Evolutionary conservation across 1,284 basidiomycete species (phyloP).

Genomic region (Mycena citricolor): DNA sequence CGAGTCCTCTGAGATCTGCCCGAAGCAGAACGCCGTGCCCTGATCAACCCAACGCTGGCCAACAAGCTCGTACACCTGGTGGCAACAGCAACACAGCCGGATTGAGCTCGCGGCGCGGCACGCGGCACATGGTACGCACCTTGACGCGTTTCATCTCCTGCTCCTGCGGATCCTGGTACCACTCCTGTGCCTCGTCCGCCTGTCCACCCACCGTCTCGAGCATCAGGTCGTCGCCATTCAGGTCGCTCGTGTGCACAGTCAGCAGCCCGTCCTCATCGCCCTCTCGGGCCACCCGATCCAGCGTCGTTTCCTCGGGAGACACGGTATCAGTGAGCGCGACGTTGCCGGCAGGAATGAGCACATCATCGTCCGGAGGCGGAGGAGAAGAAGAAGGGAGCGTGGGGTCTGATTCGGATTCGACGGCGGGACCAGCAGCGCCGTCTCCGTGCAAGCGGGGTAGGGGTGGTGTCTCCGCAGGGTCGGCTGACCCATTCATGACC

Average conservation of each 20-base stretch:
- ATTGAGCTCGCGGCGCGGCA: neutral
- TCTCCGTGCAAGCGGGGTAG: too few species aligned
- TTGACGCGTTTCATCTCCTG: constrained; percentile 53
- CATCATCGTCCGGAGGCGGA: constrained; percentile 18
- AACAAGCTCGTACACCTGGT: constrained; percentile 89
- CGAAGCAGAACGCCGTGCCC: constrained; percentile 92
- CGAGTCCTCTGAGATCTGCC: constrained; percentile 77
- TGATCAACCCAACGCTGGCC: constrained; percentile 89
- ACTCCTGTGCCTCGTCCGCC: constrained; percentile 38
- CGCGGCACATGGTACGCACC: constrained; percentile 30
- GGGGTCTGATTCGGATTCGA: too few species aligned
- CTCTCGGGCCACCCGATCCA: constrained; percentile 14
- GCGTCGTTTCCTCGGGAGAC: constrained; percentile 5
- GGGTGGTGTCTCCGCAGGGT: too few species aligned
- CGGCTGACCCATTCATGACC: too few species aligned
- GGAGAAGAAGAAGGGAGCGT: constrained; percentile 21
- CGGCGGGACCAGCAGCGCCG: too few species aligned
- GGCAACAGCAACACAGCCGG: neutral
- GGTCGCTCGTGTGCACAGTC: constrained; percentile 22
- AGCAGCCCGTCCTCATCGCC: constrained; percentile 18
- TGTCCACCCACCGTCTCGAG: constrained; percentile 25
- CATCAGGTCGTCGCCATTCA: constrained; percentile 14
- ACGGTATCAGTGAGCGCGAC: constrained; percentile 21
- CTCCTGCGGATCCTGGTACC: constrained; percentile 40
- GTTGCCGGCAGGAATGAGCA: constrained; percentile 9